Evolutionary conservation across 352 stramenopile genomes (phyloP).

Genomic region (Phytophthora colocasiae): DNA sequence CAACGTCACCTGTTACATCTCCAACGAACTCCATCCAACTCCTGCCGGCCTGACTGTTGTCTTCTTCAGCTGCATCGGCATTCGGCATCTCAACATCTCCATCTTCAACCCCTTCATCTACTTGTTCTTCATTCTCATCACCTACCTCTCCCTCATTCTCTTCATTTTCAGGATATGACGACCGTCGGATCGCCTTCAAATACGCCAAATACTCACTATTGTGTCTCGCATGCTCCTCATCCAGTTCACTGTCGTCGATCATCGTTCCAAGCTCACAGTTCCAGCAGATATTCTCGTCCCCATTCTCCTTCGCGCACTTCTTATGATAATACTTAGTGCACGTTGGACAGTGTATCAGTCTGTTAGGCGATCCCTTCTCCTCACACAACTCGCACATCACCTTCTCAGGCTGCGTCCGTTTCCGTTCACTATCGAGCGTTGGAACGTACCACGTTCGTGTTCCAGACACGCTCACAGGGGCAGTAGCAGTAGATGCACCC

Average conservation of each 20-base stretch:
- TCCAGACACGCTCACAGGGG: conserved; percentile 8
- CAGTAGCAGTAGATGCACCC: not conserved
- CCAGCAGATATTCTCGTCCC: conserved; percentile 75
- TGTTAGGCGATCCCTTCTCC: conserved; percentile 44
- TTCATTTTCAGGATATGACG: conserved; percentile 12
- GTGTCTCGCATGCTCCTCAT: conserved; percentile 54
- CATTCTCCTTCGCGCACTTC: conserved; percentile 73
- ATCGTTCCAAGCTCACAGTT: conserved; percentile 77
- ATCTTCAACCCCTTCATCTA: conserved; percentile 2
- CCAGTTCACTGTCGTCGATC: conserved; percentile 82
- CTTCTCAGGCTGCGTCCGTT: conserved; percentile 46
- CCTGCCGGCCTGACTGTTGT: conserved; percentile 36
- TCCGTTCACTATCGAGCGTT: conserved; percentile 30
- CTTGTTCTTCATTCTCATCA: conserved; percentile 10
- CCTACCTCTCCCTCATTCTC: conserved; percentile 14
- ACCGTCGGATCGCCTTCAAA: conserved; percentile 52
- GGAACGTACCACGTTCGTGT: conserved; percentile 25
- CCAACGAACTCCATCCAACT: conserved; percentile 76
- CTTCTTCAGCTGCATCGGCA: conserved; percentile 11
- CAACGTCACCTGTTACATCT: conserved; percentile 54
- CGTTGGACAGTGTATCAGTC: conserved; percentile 48
- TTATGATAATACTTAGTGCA: conserved; percentile 81
- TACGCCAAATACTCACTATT: conserved; percentile 54
- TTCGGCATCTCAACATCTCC: conserved; percentile 23
- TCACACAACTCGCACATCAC: conserved; percentile 67